Evolutionary conservation across 106 monocot species (phyloP), one percentile per base, ranked within the genome.

Genomic region (Narthecium ossifragum): DNA sequence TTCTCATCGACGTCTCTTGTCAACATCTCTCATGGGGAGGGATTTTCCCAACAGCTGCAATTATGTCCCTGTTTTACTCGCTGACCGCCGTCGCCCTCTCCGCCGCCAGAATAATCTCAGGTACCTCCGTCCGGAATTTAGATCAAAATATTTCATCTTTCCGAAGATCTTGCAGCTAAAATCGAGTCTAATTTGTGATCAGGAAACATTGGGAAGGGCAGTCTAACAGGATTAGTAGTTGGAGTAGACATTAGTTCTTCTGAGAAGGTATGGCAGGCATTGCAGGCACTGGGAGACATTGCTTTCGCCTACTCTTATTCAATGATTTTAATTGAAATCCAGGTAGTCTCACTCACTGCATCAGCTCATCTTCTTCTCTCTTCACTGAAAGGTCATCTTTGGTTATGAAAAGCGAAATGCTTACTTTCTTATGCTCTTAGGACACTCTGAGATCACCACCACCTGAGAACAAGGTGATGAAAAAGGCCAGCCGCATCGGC

Each of bases 1-100:
- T n/a, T n/a, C n/a, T n/a, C n/a, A n/a, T n/a, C n/a, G n/a, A n/a
- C n/a, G n/a, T n/a, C n/a, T n/a, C n/a, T n/a, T n/a, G n/a, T n/a
- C n/a, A n/a, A n/a, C n/a, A n/a, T n/a, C n/a, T n/a, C n/a, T n/a
- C n/a, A n/a, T n/a, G n/a, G n/a, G n/a, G n/a, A n/a, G n/a, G n/a
- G n/a, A n/a, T n/a, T n/a, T n/a, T n/a, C n/a, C n/a, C n/a, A n/a
- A n/a, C n/a, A n/a, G n/a, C n/a, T n/a, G n/a, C n/a, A n/a, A n/a
- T 79, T 45, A 90, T 85, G 90, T 90, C 90, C 8, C 73, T 90
- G 12, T 18, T 51, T 9, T 90, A 90, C 58, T 82, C 90, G 11
- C 24, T 60, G 30, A 79, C 85, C 26, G 75, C 66, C 1, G 70
- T 90, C 7, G 85, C 78, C 28, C 78, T 90, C 17, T 75, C 78